A percentile compares a stretch with the other conserved stretches of the same genome.
These are phyloP conservation scores for Laburnicola sp. DNA, from an alignment of 2,329 filamentous ascomycete species.

Conservation along the genomic window DNA sequence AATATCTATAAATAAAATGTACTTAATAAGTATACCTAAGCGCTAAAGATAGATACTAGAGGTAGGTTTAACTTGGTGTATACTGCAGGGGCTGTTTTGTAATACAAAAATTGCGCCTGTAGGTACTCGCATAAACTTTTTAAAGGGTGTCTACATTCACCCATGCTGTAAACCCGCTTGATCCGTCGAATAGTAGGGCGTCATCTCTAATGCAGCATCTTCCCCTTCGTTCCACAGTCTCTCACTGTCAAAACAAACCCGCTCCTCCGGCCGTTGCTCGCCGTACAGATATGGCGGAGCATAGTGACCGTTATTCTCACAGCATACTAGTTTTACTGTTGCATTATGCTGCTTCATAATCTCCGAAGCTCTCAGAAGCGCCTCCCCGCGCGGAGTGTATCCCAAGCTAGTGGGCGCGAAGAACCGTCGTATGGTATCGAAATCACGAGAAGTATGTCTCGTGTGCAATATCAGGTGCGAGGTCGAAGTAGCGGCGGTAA, in stretches of 20 bases:
- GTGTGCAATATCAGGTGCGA: neutral
- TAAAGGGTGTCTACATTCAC: too few species aligned
- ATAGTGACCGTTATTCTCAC: neutral
- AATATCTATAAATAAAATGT: too few species aligned
- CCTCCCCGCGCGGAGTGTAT: neutral
- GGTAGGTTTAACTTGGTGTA: too few species aligned
- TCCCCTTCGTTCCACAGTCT: neutral
- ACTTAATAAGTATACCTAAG: too few species aligned
- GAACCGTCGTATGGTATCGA: neutral
- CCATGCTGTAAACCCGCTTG: too few species aligned
- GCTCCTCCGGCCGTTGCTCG: neutral
- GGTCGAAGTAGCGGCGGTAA: neutral
- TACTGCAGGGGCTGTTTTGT: too few species aligned
- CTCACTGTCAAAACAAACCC: neutral
- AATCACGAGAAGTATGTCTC: neutral
- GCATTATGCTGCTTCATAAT: neutral
- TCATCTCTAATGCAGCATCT: neutral
- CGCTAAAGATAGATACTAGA: too few species aligned
- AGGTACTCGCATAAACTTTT: too few species aligned
- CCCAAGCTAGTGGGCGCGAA: neutral
- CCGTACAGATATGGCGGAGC: slow-evolving; percentile 2
- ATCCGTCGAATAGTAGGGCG: neutral
- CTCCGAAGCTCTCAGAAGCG: neutral
- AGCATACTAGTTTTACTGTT: neutral
- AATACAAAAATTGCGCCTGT: too few species aligned